Percentiles rank a stretch among this genome's conserved stretches.
These are phyloP conservation scores for Ophiognomonia clavigignenti-juglandacearum DNA, from an alignment of 2,329 filamentous ascomycete species.

Conservation along the genomic window DNA sequence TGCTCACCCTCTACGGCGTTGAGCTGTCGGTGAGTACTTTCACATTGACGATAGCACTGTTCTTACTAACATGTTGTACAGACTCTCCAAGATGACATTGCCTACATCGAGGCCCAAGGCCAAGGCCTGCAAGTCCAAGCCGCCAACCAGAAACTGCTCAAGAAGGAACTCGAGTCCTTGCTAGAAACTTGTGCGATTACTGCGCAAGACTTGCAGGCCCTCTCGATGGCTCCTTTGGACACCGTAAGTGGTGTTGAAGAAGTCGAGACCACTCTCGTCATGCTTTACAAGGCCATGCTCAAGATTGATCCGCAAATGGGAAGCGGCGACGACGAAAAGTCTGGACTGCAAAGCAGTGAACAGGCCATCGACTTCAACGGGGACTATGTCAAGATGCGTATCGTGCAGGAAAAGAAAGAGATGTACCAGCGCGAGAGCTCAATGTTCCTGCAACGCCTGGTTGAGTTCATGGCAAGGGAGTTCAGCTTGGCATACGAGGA, in stretches of 20 bases:
- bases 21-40: conserved; percentile 84
- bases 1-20: conserved; percentile 90
- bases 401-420: conserved; percentile 90
- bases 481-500: conserved; percentile 73
- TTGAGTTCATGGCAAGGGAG: conserved; percentile 75
- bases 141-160: conserved; percentile 90
- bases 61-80: conserved; percentile 35
- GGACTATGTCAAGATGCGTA: conserved; percentile 84
- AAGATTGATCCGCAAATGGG: conserved; percentile 85
- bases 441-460: conserved; percentile 72
- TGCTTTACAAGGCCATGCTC: conserved; percentile 85
- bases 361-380: conserved; percentile 55
- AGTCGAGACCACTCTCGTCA: conserved; percentile 72
- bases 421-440: conserved; percentile 75
- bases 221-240: conserved; percentile 70
- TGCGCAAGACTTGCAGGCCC: conserved; percentile 64
- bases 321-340: conserved; percentile 41
- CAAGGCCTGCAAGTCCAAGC: conserved; percentile 96
- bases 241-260: conserved; percentile 65
- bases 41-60: no score
- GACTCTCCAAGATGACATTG: conserved; percentile 92
- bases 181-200: conserved; percentile 89
- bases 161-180: conserved; percentile 83
- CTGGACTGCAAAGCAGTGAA: conserved; percentile 41
- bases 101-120: conserved; percentile 94